Evolutionary conservation across 805 yeast genomes (phyloP).

Genomic region (Dipodascus geniculatus): DNA sequence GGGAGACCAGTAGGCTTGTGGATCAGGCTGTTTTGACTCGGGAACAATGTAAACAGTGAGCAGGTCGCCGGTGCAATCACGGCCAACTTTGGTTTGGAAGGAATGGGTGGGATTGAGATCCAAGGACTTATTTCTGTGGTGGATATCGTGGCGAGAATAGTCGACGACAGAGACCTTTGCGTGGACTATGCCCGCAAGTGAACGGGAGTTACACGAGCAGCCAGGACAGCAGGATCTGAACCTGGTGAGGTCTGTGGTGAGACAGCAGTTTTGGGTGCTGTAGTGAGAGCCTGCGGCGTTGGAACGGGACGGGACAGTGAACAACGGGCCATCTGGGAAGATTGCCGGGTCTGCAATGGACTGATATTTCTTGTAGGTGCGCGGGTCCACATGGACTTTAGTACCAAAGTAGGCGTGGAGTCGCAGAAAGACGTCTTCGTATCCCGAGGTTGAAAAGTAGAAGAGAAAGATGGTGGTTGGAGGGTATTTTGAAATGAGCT

Average conservation of each 20-base stretch:
- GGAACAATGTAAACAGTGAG: slow-evolving; percentile 13
- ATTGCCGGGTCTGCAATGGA: background rate
- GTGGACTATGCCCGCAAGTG: background rate
- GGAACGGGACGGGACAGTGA: slow-evolving; percentile 12
- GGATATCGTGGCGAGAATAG: background rate
- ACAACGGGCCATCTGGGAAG: slow-evolving; percentile 10
- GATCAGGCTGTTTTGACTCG: slow-evolving; percentile 7
- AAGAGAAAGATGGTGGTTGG: slow-evolving; percentile 31
- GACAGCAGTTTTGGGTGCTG: slow-evolving; percentile 7
- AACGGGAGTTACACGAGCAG: slow-evolving; percentile 2
- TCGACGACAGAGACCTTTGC: background rate
- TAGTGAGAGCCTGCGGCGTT: too few species aligned
- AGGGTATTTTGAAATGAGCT: slow-evolving; percentile 34
- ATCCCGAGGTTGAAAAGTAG: slow-evolving; percentile 34
- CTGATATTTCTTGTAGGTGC: slow-evolving; percentile 6
- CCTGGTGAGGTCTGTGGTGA: slow-evolving; percentile 9
- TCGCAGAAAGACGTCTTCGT: slow-evolving; percentile 41
- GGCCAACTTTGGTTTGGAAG: slow-evolving; percentile 1
- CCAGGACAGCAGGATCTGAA: slow-evolving; percentile 10
- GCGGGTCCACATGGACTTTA: slow-evolving; percentile 24
- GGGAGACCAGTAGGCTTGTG: slow-evolving; percentile 13
- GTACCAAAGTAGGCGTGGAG: slow-evolving; percentile 21
- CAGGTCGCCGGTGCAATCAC: slow-evolving; percentile 1
- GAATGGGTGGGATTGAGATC: background rate
- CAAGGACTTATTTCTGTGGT: background rate